Conservation (phyloP, 129 eudicot species). For the Erigeron canadensis region DNA sequence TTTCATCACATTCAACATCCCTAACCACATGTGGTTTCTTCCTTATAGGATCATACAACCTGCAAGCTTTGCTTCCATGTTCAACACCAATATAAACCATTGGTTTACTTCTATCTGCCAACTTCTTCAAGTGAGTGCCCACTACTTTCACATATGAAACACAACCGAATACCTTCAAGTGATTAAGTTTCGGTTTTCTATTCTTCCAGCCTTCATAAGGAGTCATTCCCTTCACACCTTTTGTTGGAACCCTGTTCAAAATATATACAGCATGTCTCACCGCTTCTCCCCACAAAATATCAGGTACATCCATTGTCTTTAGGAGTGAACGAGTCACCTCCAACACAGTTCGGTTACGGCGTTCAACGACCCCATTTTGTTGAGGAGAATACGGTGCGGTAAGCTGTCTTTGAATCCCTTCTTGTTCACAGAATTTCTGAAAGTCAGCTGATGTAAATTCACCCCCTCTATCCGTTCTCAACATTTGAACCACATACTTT, state of each 20-base stretch:
- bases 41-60: not conserved
- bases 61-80: not conserved
- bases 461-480: not conserved
- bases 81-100: not conserved
- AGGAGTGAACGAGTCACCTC: not conserved
- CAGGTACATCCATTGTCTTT: not conserved
- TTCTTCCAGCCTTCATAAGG: slow-evolving; percentile 16
- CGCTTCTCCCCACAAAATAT: slow-evolving; percentile 5
- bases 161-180: not conserved
- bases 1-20: not conserved
- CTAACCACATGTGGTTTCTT: not conserved
- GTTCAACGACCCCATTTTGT: not conserved
- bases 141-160: not conserved
- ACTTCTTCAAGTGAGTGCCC: not conserved
- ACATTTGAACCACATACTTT: too few species aligned
- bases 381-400: not conserved
- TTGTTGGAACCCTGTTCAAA: not conserved
- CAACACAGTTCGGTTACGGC: not conserved
- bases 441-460: not conserved
- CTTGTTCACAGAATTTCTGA: not conserved
- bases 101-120: not conserved
- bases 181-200: not conserved
- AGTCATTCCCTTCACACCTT: not conserved
- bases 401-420: not conserved
- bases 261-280: slow-evolving; percentile 5